Conservation (phyloP, 2,329 filamentous ascomycete species). For the Pyrenochaeta sp. region DNA sequence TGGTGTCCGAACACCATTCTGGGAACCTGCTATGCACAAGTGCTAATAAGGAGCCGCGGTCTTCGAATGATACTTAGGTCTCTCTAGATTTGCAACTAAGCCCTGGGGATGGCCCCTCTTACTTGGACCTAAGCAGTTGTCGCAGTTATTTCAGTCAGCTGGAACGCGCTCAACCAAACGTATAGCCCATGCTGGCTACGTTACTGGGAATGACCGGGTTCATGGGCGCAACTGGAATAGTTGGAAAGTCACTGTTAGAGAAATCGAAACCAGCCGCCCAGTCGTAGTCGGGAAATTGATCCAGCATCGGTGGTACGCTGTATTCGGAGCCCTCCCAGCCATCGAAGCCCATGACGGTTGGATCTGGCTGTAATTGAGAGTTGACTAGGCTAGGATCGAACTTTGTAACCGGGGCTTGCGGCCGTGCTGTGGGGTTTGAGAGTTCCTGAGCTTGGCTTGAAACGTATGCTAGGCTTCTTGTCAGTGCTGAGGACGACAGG, state of each 20-base stretch:
- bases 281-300: constrained; percentile 50
- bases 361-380: constrained; percentile 28
- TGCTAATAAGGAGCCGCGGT: not conserved
- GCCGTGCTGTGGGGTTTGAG: constrained; percentile 21
- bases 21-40: not conserved
- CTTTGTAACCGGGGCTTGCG: constrained; percentile 33
- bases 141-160: not conserved
- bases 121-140: not conserved
- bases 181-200: constrained; percentile 35
- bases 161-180: constrained; percentile 28
- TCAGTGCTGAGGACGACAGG: constrained; percentile 13
- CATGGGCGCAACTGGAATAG: constrained; percentile 27
- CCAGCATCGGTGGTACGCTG: constrained; percentile 38
- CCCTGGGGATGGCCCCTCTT: not conserved
- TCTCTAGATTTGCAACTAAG: not conserved
- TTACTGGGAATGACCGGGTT: constrained; percentile 30
- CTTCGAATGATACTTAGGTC: not conserved
- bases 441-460: constrained; percentile 24
- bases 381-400: constrained; percentile 37
- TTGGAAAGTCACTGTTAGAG: constrained; percentile 39
- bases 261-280: constrained; percentile 49
- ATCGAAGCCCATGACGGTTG: constrained; percentile 36
- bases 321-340: constrained; percentile 42
- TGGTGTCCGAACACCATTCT: not conserved
- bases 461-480: constrained; percentile 24